phyloP scores from a whole-genome alignment of 805 yeast genomes.

The Suhomyces pyralidae region DNA sequence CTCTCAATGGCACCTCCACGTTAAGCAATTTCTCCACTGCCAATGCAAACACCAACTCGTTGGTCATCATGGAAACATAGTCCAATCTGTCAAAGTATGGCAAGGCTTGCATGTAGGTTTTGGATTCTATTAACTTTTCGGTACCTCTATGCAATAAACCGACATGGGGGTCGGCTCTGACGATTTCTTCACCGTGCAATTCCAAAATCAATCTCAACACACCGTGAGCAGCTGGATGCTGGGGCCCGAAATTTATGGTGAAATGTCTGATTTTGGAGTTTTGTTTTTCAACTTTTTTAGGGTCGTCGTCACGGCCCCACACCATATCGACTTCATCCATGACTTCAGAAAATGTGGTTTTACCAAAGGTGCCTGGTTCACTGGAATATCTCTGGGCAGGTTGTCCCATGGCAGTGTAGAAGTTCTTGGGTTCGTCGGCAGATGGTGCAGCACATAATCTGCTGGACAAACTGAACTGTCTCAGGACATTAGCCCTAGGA shows the following conservation, averaged over 20 bases:
- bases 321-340: conserved; percentile 46
- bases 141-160: conserved; percentile 88
- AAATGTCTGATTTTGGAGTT: conserved; percentile 72
- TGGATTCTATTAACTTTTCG: conserved; percentile 81
- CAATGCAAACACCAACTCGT: conserved; percentile 78
- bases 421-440: conserved; percentile 28
- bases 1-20: conserved; percentile 82
- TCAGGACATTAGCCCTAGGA: neutral
- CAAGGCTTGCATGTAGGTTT: conserved; percentile 83
- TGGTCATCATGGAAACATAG: conserved; percentile 86
- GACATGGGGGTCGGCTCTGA: conserved; percentile 85
- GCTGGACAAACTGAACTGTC: conserved; percentile 8
- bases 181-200: conserved; percentile 84
- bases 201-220: conserved; percentile 83
- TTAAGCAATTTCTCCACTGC: conserved; percentile 84
- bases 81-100: conserved; percentile 88
- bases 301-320: conserved; percentile 44
- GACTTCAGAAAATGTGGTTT: conserved; percentile 44
- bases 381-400: conserved; percentile 34
- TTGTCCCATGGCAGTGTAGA: conserved; percentile 36
- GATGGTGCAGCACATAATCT: conserved; percentile 20
- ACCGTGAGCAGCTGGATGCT: conserved; percentile 95
- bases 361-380: conserved; percentile 33
- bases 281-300: conserved; percentile 40
- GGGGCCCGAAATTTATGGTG: conserved; percentile 89